phyloP scores from a whole-genome alignment of 495 filamentous ascomycete species.

The Viridothelium virens region DNA sequence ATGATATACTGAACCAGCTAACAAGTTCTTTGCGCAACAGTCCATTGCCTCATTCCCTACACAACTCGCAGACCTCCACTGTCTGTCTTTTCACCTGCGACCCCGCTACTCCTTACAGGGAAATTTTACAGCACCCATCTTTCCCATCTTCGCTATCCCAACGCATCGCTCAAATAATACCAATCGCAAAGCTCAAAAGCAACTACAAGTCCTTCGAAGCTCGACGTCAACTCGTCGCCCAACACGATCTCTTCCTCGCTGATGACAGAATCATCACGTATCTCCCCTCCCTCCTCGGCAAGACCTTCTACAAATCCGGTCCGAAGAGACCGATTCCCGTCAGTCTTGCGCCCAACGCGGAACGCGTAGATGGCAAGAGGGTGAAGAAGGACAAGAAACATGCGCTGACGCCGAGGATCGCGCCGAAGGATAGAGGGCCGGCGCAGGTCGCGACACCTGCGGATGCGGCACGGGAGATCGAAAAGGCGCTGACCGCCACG shows the following conservation, averaged over 20 bases:
- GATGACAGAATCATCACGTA: slow-evolving; percentile 74
- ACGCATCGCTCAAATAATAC: slow-evolving; percentile 73
- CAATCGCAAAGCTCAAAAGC: slow-evolving; percentile 69
- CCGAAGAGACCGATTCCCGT: slow-evolving; percentile 84
- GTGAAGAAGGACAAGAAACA: slow-evolving; percentile 52
- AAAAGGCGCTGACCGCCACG: slow-evolving; percentile 59
- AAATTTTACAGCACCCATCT: slow-evolving; percentile 63
- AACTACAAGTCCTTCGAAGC: slow-evolving; percentile 84
- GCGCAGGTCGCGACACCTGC: slow-evolving; percentile 38
- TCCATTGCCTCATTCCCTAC: slow-evolving; percentile 60
- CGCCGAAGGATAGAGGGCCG: not conserved
- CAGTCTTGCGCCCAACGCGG: slow-evolving; percentile 50
- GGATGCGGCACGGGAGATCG: slow-evolving; percentile 60
- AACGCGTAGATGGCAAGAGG: slow-evolving; percentile 22
- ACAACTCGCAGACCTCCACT: slow-evolving; percentile 51
- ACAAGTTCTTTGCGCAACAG: slow-evolving; percentile 18
- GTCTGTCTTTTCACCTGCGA: slow-evolving; percentile 81
- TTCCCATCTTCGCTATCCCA: slow-evolving; percentile 66
- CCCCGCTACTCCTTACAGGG: slow-evolving; percentile 85
- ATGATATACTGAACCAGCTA: slow-evolving; percentile 8
- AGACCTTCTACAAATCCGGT: slow-evolving; percentile 70
- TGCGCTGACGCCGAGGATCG: not conserved
- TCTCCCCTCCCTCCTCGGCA: slow-evolving; percentile 71
- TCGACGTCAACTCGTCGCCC: slow-evolving; percentile 69
- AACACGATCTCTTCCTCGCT: slow-evolving; percentile 82